Conservation (phyloP, 495 filamentous ascomycete species). For the Cercophora newfieldiana region DNA sequence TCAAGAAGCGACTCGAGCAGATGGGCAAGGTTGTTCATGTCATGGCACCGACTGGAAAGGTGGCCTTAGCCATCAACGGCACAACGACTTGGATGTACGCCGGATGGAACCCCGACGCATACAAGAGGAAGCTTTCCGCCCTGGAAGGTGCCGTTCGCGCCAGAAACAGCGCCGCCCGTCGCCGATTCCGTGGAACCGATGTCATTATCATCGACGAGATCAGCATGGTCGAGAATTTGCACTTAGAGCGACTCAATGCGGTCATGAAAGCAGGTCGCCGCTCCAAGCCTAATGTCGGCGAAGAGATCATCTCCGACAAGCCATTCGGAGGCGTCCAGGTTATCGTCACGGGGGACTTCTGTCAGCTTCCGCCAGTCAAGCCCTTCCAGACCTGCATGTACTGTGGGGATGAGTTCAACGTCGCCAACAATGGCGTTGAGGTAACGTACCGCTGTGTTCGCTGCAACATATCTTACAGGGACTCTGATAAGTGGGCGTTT, state of each 20-base stretch:
- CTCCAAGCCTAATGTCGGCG: too few species aligned
- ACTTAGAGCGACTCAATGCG: constrained; percentile 54
- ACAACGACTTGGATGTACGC: constrained; percentile 55
- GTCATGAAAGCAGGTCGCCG: constrained; percentile 43
- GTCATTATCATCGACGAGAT: constrained; percentile 50
- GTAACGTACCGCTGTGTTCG: constrained; percentile 58
- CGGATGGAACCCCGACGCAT: constrained; percentile 49
- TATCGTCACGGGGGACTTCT: constrained; percentile 94
- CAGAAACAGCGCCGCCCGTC: constrained; percentile 11
- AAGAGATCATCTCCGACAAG: too few species aligned
- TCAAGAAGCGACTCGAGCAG: constrained; percentile 38
- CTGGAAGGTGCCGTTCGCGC: constrained; percentile 1
- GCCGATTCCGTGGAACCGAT: constrained; percentile 40
- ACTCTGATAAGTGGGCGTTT: constrained; percentile 44
- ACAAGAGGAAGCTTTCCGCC: constrained; percentile 23
- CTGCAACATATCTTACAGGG: constrained; percentile 31
- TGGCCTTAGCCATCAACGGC: constrained; percentile 55
- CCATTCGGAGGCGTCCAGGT: constrained; percentile 93
- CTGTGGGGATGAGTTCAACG: constrained; percentile 69
- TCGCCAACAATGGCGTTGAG: constrained; percentile 57
- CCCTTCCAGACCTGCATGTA: constrained; percentile 76
- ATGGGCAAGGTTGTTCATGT: constrained; percentile 46
- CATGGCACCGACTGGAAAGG: constrained; percentile 57
- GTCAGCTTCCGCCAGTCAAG: constrained; percentile 88
- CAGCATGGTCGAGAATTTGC: constrained; percentile 55